Conservation (phyloP, 192 early-diverging fungal species). For the Pilaira anomala region DNA sequence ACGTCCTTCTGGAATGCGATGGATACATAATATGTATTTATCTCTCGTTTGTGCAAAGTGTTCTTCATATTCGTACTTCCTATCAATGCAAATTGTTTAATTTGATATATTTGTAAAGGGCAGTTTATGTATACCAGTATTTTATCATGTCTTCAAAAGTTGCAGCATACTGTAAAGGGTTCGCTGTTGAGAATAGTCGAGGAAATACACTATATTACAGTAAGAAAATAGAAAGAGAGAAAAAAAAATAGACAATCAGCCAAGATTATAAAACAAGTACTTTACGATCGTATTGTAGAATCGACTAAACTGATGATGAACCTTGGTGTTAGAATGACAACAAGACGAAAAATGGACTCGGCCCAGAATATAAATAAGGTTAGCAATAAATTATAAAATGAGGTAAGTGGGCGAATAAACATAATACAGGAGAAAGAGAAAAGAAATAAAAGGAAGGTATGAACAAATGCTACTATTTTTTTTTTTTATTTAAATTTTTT, state of each 20-base stretch:
- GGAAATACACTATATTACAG: constrained; percentile 9
- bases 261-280: neutral
- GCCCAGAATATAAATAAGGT: neutral
- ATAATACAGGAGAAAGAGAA: neutral
- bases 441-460: neutral
- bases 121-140: neutral
- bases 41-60: constrained; percentile 82
- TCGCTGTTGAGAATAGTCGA: neutral
- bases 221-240: neutral
- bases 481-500: too few species aligned
- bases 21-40: constrained; percentile 75
- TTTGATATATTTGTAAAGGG: neutral
- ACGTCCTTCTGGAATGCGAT: constrained; percentile 62
- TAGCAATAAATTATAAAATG: neutral
- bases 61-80: constrained; percentile 59
- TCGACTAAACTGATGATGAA: constrained; percentile 2
- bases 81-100: constrained; percentile 27
- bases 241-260: neutral
- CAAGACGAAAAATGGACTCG: neutral
- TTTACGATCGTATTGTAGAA: constrained; percentile 5
- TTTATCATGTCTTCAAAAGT: constrained; percentile 3
- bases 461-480: too few species aligned
- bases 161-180: constrained; percentile 3
- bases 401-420: constrained; percentile 1
- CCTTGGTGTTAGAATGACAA: neutral